Percentiles rank a stretch among this genome's conserved stretches.
Evolutionary conservation across 2,329 filamentous ascomycete species (phyloP).

Genomic region (Nemania diffusa): DNA sequence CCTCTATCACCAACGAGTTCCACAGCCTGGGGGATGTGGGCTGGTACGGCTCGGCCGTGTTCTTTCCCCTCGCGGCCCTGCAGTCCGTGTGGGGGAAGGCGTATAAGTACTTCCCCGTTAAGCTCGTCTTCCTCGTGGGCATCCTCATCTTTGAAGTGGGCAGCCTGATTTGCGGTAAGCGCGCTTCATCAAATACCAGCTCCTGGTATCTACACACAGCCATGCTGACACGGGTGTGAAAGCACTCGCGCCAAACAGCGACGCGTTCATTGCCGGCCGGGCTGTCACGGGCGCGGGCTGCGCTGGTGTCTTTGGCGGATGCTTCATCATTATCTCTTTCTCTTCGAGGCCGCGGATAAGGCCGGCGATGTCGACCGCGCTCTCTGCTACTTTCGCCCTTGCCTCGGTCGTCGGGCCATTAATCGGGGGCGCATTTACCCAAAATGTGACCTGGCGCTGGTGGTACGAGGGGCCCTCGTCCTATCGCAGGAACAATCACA

Average conservation of each 20-base stretch:
- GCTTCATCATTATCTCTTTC: conserved; percentile 45
- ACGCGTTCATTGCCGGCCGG: conserved; percentile 53
- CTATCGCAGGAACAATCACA: not conserved
- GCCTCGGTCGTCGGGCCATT: not conserved
- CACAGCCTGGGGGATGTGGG: conserved; percentile 53
- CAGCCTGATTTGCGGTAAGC: conserved; percentile 47
- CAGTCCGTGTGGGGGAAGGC: conserved; percentile 49
- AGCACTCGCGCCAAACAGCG: conserved; percentile 46
- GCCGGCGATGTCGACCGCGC: not conserved
- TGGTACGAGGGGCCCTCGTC: conserved; percentile 27
- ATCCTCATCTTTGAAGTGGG: conserved; percentile 52
- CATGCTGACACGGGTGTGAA: not conserved
- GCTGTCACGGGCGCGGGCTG: conserved; percentile 52
- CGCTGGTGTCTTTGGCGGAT: conserved; percentile 51
- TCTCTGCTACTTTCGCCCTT: not conserved
- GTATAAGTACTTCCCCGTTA: conserved; percentile 52
- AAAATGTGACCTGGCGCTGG: conserved; percentile 48
- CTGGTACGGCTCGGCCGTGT: conserved; percentile 55
- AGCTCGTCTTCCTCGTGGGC: conserved; percentile 46
- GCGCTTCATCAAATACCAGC: not conserved
- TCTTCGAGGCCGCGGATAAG: conserved; percentile 47
- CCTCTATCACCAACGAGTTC: conserved; percentile 49
- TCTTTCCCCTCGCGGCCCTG: conserved; percentile 46
- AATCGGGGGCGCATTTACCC: not conserved
- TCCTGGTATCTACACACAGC: not conserved